phyloP scores from a whole-genome alignment of 306 rosid genomes.

The Vigna trinervia region DNA sequence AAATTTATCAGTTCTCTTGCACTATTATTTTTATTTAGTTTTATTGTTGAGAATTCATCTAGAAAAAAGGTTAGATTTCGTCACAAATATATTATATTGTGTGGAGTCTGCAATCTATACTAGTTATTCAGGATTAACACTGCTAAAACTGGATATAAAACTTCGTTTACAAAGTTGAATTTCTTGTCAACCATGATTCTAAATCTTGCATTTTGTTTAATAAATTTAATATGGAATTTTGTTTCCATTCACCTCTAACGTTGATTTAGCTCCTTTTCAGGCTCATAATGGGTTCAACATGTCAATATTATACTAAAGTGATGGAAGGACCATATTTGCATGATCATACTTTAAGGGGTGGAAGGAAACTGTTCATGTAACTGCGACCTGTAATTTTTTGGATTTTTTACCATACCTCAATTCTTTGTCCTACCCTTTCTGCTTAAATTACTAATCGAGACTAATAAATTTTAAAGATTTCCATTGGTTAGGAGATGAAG shows the following conservation, averaged over 20 bases:
- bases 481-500: constrained; percentile 19
- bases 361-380: constrained; percentile 33
- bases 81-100: not conserved
- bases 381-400: constrained; percentile 38
- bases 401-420: constrained; percentile 40
- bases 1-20: constrained; percentile 20
- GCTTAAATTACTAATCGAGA: constrained; percentile 11
- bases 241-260: not conserved
- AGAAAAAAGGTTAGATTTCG: not conserved
- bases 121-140: not conserved
- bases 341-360: constrained; percentile 35
- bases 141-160: constrained; percentile 6
- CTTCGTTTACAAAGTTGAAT: constrained; percentile 11
- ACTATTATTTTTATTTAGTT: not conserved
- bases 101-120: not conserved
- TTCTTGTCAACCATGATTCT: constrained; percentile 33
- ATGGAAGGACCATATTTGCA: constrained; percentile 35
- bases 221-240: constrained; percentile 22
- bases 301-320: constrained; percentile 41
- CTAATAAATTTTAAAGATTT: constrained; percentile 1
- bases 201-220: not conserved
- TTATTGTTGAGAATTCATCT: constrained; percentile 4
- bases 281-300: constrained; percentile 38
- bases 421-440: constrained; percentile 41
- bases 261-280: constrained; percentile 45